Conservation (phyloP, 1,284 basidiomycete genomes). For the Marasmius sp. region DNA sequence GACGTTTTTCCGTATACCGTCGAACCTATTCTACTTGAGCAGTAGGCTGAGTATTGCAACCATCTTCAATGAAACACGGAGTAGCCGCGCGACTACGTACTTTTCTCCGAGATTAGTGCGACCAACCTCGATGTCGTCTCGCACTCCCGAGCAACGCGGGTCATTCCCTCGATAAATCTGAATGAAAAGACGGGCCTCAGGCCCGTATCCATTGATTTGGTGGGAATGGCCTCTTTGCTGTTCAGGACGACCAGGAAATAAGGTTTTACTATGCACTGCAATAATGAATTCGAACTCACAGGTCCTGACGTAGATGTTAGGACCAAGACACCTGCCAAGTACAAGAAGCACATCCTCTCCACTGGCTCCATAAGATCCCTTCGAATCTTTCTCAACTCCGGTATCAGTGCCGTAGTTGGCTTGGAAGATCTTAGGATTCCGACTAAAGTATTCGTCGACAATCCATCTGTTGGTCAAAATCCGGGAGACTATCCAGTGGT, state of each 20-base stretch:
- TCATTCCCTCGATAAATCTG: background rate
- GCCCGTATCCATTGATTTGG: no score
- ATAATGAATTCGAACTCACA: no score
- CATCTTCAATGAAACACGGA: background rate
- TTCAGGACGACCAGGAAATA: no score
- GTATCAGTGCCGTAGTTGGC: conserved; percentile 35
- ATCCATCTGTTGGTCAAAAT: conserved; percentile 43
- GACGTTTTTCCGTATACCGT: background rate
- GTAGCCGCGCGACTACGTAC: background rate
- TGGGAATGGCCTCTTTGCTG: no score
- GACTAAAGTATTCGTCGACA: conserved; percentile 22
- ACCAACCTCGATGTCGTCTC: background rate
- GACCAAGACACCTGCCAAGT: background rate
- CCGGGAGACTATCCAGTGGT: conserved; percentile 37
- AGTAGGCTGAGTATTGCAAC: background rate
- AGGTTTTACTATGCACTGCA: no score
- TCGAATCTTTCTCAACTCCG: conserved; percentile 45
- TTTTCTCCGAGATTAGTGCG: background rate
- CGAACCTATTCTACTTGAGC: background rate
- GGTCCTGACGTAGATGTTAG: no score
- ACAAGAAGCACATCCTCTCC: no score
- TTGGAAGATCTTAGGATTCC: conserved; percentile 21
- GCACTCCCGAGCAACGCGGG: background rate
- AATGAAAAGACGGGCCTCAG: background rate
- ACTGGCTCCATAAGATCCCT: conserved; percentile 26